Evolutionary conservation across 768 basidiomycete species (phyloP), one percentile per base, ranked within the genome.

Genomic region (Cystobasidium onofrii): DNA sequence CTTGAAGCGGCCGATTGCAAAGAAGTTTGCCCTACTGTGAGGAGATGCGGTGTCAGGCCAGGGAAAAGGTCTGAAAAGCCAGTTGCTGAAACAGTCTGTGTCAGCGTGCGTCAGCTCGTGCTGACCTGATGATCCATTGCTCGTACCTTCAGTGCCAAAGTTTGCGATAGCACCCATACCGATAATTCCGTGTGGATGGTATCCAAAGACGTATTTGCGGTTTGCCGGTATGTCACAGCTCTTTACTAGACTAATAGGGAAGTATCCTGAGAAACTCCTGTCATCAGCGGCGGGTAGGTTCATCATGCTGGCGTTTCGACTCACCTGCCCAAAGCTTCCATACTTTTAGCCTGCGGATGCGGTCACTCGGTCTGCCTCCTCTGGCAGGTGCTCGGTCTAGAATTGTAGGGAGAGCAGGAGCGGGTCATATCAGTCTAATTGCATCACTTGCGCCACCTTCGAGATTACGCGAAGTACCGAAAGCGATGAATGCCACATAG

Each of bases 101-200:
- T 29, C 34, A 64, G 46, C 23, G 66, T 25, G 15, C 34, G 23
- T n/a, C 33, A 20, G 29, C 0, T 17, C 33, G 18, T 39, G 20
- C 18, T 29, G 13, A 36, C 29, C 33, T 34, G 7, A 29, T 4
- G 9, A 10, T 12, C 18, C 7, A 25, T 60, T 25, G 29, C 18
- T 63, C 31, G 18, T 23, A 52, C 91, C 89, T 84, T 98, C 95
- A 25, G 93, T 94, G 1, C 88, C 95, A 77, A 99, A 98, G n/a
- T 92, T 97, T 12, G 90, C 90, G 50, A 96, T 64, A 12, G 82
- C 89, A 79, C 84, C 95, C 93, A 96, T 97, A 78, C 95, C 94
- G 80, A 99, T 97, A 76, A 99, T 97, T 46, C 93, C 96, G 81
- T 99, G 96, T 20, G 96, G 96, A 81, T 99, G 96, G 81, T 97